A percentile compares a stretch with the other conserved stretches of the same genome.
Evolutionary conservation across 2,329 filamentous ascomycete species (phyloP).

Genomic region (Cryoendolithus antarcticus): DNA sequence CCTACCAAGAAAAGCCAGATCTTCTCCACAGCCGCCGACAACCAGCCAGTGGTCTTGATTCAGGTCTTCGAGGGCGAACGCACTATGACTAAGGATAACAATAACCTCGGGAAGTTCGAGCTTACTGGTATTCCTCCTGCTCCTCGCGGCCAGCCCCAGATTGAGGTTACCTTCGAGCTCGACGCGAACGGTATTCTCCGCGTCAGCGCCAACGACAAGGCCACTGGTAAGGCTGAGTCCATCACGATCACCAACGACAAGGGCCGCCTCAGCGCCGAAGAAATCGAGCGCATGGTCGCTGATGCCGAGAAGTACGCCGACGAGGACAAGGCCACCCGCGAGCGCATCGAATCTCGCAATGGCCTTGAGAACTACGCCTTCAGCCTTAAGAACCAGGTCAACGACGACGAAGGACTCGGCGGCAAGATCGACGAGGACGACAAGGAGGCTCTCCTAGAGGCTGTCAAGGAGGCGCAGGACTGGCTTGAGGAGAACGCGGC

Average conservation of each 20-base stretch:
- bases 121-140: slow-evolving; percentile 90
- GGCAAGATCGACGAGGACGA: slow-evolving; percentile 98
- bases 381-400: slow-evolving; percentile 97
- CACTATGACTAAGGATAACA: slow-evolving; percentile 35
- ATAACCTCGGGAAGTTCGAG: slow-evolving; percentile 95
- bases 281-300: slow-evolving; percentile 98
- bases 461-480: slow-evolving; percentile 91
- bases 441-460: slow-evolving; percentile 91
- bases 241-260: slow-evolving; percentile 99
- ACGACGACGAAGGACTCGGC: slow-evolving; percentile 90
- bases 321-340: slow-evolving; percentile 95
- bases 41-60: slow-evolving; percentile 97
- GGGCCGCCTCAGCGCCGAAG: slow-evolving; percentile 87
- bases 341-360: slow-evolving; percentile 94
- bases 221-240: slow-evolving; percentile 90
- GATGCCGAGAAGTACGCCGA: slow-evolving; percentile 98
- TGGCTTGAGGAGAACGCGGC: slow-evolving; percentile 94
- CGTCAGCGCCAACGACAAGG: slow-evolving; percentile 93
- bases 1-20: slow-evolving; percentile 98
- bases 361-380: slow-evolving; percentile 98
- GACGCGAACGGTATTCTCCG: slow-evolving; percentile 98
- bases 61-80: slow-evolving; percentile 99
- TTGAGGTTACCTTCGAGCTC: slow-evolving; percentile 95
- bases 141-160: slow-evolving; percentile 91
- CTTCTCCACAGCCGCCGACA: slow-evolving; percentile 95